phyloP scores from a whole-genome alignment of 352 stramenopile species.

The Phytophthora sp. region DNA sequence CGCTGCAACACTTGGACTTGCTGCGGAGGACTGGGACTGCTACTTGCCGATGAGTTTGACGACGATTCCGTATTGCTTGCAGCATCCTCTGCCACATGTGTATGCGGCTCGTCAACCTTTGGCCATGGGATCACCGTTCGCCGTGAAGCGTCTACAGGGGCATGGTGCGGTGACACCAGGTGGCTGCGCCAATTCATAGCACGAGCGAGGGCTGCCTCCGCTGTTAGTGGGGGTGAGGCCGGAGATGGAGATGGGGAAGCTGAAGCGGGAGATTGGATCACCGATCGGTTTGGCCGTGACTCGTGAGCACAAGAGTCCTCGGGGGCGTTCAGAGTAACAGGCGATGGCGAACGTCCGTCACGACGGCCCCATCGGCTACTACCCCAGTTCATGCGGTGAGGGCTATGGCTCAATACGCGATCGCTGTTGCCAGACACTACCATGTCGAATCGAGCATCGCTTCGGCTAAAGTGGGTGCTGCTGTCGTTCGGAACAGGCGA shows the following conservation, averaged over 20 bases:
- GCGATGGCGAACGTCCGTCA: conserved; percentile 4
- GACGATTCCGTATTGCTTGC: conserved; percentile 22
- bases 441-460: conserved; percentile 36
- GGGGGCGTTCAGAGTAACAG: not conserved
- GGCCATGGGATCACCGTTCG: not conserved
- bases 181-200: conserved; percentile 14
- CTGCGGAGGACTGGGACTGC: conserved; percentile 17
- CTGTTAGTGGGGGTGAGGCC: not conserved
- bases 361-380: conserved; percentile 1
- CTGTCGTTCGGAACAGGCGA: conserved; percentile 12
- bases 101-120: conserved; percentile 12
- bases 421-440: conserved; percentile 10
- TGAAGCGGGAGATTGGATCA: not conserved
- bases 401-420: conserved; percentile 17
- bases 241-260: not conserved
- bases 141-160: not conserved
- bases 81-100: conserved; percentile 4
- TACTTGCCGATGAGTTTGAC: conserved; percentile 17
- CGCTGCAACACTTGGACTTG: conserved; percentile 66
- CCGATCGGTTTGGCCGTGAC: not conserved
- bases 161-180: not conserved
- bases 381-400: conserved; percentile 23
- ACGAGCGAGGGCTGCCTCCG: conserved; percentile 3
- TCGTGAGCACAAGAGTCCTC: not conserved
- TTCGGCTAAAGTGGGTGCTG: conserved; percentile 35